These are phyloP conservation scores for Pugionium cornutum DNA, from an alignment of 345 rosid genomes.

Conservation along the genomic window DNA sequence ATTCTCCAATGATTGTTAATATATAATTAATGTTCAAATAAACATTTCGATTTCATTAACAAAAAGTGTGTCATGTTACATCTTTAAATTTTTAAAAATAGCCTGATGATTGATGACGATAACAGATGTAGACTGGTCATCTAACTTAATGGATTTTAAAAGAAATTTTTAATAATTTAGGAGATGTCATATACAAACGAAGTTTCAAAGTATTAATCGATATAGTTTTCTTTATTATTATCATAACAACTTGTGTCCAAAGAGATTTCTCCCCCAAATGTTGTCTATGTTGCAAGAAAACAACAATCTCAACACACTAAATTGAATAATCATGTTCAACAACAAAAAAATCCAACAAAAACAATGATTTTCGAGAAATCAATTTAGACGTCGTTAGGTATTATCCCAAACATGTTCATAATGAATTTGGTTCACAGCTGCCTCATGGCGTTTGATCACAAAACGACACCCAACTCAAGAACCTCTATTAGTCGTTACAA, in stretches of 20 bases:
- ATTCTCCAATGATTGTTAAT: background rate
- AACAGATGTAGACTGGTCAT: slow-evolving; percentile 30
- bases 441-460: slow-evolving; percentile 20
- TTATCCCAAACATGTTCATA: no score
- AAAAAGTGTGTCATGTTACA: slow-evolving; percentile 8
- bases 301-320: background rate
- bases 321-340: no score
- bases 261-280: background rate
- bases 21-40: background rate
- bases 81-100: background rate
- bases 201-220: background rate
- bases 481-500: slow-evolving; percentile 18
- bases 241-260: background rate
- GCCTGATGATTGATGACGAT: slow-evolving; percentile 24
- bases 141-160: slow-evolving; percentile 9
- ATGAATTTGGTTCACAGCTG: no score
- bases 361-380: no score
- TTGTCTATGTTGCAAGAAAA: slow-evolving; percentile 2
- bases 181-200: slow-evolving; percentile 10
- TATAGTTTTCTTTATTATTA: background rate
- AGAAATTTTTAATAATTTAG: background rate
- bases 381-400: no score
- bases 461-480: slow-evolving; percentile 22
- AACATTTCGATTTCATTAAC: background rate
- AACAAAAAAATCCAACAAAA: no score